Conservation (phyloP, 257 asterid species). For the Salvia hispanica region DNA sequence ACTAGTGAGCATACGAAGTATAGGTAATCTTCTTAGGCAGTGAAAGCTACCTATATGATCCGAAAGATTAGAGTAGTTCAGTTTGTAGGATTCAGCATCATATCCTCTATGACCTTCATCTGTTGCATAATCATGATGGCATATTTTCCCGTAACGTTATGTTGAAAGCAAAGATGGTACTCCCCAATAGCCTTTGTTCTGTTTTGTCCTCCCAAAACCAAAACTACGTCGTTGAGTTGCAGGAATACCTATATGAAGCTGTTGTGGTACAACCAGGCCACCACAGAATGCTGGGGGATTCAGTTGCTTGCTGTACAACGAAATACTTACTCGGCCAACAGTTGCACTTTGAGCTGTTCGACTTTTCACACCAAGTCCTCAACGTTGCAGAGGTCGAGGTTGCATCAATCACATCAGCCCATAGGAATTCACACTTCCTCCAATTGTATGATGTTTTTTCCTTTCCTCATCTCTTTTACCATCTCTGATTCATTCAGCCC, state of each 20-base stretch:
- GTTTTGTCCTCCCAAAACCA: too few relatives aligned
- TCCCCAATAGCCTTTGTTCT: too few relatives aligned
- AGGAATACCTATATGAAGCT: conserved; percentile 84
- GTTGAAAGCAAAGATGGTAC: neutral
- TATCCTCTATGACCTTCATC: neutral
- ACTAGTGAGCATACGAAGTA: neutral
- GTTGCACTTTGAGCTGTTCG: conserved; percentile 85
- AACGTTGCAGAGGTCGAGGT: conserved; percentile 91
- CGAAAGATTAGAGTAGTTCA: neutral
- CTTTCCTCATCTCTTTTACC: neutral
- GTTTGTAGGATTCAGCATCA: neutral
- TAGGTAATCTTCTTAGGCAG: too few relatives aligned
- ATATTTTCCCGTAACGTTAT: neutral
- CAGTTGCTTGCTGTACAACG: conserved; percentile 88
- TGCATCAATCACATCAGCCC: conserved; percentile 53
- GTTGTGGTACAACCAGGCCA: conserved; percentile 62
- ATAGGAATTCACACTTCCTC: conserved; percentile 52
- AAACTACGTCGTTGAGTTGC: conserved; percentile 28
- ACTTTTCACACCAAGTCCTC: conserved; percentile 95
- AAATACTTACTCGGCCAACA: conserved; percentile 97
- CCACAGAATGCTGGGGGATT: conserved; percentile 82
- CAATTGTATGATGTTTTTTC: conserved; percentile 45
- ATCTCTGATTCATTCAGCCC: neutral
- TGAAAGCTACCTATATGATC: neutral
- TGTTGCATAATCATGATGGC: neutral